phyloP scores from a whole-genome alignment of 495 filamentous ascomycete species.

The Penicillium cinerascens region DNA sequence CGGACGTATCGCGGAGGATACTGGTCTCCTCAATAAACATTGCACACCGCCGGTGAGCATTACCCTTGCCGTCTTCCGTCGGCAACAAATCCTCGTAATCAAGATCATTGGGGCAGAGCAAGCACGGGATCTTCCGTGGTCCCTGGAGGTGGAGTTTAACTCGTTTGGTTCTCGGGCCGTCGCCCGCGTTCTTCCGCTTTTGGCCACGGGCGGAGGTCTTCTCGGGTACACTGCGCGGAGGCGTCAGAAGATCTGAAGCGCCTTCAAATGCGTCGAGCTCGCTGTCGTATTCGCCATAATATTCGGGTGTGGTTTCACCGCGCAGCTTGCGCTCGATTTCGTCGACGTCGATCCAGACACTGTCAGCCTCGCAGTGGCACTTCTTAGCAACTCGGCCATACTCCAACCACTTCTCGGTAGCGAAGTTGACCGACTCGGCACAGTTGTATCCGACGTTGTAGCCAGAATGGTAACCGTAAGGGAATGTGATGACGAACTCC shows the following conservation, averaged over 20 bases:
- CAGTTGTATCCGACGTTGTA: constrained; percentile 99
- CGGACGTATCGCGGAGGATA: constrained; percentile 64
- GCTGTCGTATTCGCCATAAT: constrained; percentile 69
- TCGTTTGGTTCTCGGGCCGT: constrained; percentile 67
- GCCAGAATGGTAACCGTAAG: constrained; percentile 97
- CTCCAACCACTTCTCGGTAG: constrained; percentile 86
- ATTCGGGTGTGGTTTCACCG: constrained; percentile 86
- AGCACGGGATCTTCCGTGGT: constrained; percentile 77
- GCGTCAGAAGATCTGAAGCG: constrained; percentile 68
- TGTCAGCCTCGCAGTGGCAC: constrained; percentile 92
- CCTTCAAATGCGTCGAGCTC: constrained; percentile 63
- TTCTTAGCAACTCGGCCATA: constrained; percentile 97
- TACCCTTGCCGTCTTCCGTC: constrained; percentile 79
- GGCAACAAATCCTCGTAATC: constrained; percentile 77
- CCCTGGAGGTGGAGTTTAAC: constrained; percentile 65
- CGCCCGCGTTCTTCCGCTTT: constrained; percentile 60
- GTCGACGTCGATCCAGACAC: constrained; percentile 94
- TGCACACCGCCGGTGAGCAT: constrained; percentile 84
- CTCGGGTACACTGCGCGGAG: constrained; percentile 67
- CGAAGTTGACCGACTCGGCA: constrained; percentile 98
- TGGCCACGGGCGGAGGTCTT: constrained; percentile 56
- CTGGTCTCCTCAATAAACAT: constrained; percentile 90
- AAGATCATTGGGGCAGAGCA: constrained; percentile 90
- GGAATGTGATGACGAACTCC: constrained; percentile 98
- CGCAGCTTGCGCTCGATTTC: constrained; percentile 92